These are phyloP conservation scores for Marvania coccoides DNA, from an alignment of 139 green algal species.

Conservation along the genomic window DNA sequence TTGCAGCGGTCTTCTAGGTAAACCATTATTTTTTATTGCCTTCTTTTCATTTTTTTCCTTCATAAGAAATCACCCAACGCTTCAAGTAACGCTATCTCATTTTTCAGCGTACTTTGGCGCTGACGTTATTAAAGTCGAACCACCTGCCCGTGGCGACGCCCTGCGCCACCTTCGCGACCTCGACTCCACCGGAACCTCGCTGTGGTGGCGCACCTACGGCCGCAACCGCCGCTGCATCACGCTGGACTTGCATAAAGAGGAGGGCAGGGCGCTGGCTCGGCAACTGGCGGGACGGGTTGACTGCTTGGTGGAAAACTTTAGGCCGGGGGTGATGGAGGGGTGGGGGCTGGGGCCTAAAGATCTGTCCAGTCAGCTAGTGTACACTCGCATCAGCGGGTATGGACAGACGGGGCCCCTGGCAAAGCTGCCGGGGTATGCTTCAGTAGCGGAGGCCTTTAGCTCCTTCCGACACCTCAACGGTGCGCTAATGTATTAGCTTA, in stretches of 20 bases:
- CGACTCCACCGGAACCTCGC: conserved; percentile 43
- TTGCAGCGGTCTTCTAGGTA: conserved; percentile 35
- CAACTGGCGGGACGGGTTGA: conserved; percentile 37
- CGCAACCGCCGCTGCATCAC: conserved; percentile 68
- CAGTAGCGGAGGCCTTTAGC: conserved; percentile 55
- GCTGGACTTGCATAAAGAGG: conserved; percentile 51
- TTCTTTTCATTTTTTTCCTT: neutral
- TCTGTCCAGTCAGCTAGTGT: conserved; percentile 51
- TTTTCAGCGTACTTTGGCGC: conserved; percentile 73
- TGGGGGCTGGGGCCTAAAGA: conserved; percentile 60
- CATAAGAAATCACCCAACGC: neutral
- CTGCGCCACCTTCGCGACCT: conserved; percentile 54
- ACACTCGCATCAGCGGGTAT: conserved; percentile 68
- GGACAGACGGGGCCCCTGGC: conserved; percentile 60
- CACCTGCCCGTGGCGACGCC: conserved; percentile 48
- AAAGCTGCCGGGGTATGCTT: conserved; percentile 47
- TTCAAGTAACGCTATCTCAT: no score
- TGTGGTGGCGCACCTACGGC: conserved; percentile 67
- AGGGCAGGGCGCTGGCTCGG: conserved; percentile 44
- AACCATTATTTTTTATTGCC: neutral
- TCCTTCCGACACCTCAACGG: conserved; percentile 41
- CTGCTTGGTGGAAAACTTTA: conserved; percentile 73
- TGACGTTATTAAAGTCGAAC: conserved; percentile 73
- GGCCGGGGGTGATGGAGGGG: conserved; percentile 67
- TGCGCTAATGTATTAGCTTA: no score